Percentiles rank a stretch among this genome's conserved stretches.
Conservation (phyloP, 2,329 filamentous ascomycete species). For the Dactylonectria estremocensis region DNA sequence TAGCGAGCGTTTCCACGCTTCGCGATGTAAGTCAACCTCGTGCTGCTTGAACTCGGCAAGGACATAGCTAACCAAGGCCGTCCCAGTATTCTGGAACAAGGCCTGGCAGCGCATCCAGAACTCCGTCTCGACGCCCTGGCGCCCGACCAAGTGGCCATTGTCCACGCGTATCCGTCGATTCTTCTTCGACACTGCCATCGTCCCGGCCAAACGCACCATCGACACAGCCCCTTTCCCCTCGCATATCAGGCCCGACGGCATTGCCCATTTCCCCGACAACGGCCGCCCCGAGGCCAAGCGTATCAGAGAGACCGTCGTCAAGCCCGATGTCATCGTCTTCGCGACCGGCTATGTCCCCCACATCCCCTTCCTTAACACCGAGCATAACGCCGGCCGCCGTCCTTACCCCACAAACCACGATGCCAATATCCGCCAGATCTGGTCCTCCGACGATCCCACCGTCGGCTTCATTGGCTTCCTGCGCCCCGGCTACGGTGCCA, state of each 20-base stretch:
- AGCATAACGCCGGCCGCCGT: too few relatives aligned
- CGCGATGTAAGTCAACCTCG: conserved; percentile 38
- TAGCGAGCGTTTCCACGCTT: conserved; percentile 45
- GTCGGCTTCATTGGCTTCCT: conserved; percentile 63
- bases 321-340: conserved; percentile 54
- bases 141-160: conserved; percentile 43
- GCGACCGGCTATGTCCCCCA: conserved; percentile 47
- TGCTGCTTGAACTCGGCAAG: background rate
- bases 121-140: conserved; percentile 53
- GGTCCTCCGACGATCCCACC: conserved; percentile 51
- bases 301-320: conserved; percentile 45
- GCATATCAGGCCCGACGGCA: conserved; percentile 56
- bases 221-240: conserved; percentile 55
- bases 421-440: conserved; percentile 56
- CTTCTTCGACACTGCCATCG: conserved; percentile 50
- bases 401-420: conserved; percentile 50
- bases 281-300: conserved; percentile 36
- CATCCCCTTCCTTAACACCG: conserved; percentile 52
- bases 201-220: conserved; percentile 49
- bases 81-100: conserved; percentile 53
- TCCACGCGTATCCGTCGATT: conserved; percentile 49
- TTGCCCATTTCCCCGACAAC: conserved; percentile 49
- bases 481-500: conserved; percentile 59
- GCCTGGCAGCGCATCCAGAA: conserved; percentile 53
- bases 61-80: background rate